Base-by-base conservation (phyloP, 1,139 yeast genomes). In the Pichia norvegensis region DNA sequence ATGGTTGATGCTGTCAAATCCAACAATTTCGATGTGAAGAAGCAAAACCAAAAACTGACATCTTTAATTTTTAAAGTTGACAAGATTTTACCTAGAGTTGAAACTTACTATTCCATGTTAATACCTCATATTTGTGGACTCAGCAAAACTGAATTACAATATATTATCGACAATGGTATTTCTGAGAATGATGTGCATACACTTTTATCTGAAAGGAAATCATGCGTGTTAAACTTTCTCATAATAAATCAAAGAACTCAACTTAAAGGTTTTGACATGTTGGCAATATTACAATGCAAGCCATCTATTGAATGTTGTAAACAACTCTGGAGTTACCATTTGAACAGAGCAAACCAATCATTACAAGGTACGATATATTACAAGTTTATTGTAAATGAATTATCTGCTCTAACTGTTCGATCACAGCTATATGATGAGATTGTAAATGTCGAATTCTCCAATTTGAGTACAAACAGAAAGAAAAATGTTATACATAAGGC, bases 1-100 rank as follows among this genome's bases (percentile, higher is more conserved):
- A 33, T 39, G 29, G 11, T 49, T 27, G 50, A 49, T 25, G 3
- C 45, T 5, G 40, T 46, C 3, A 49, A 49, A 37, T 33, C 10
- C 13, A 36, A 40, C 1, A 5, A 44, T 13, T 31, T 36, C 13
- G 14, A 48, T 29, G 9, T 41, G 2, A 4, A 35, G 4, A 23
- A 14, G 17, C 51, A 48, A 22, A 21, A 36, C 3, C n/a, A 17
- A 7, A 31, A 40, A 13, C 35, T 46, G 2, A 38, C 38, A 6
- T 35, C 17, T 2, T 8, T 43, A 3, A 23, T 43, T 20, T 19
- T 17, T 5, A 11, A 35, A 6, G 33, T 36, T 3, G 4, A 17
- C 3, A 31, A 14, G 19, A 11, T 33, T 4, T 17, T 31, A 4
- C 17, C 33, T 4, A 29, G 41, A 16, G 10, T 20, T n/a, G 43